Conservation (phyloP, 148 eudicot genomes). For the Rhododendron mucronatum region DNA sequence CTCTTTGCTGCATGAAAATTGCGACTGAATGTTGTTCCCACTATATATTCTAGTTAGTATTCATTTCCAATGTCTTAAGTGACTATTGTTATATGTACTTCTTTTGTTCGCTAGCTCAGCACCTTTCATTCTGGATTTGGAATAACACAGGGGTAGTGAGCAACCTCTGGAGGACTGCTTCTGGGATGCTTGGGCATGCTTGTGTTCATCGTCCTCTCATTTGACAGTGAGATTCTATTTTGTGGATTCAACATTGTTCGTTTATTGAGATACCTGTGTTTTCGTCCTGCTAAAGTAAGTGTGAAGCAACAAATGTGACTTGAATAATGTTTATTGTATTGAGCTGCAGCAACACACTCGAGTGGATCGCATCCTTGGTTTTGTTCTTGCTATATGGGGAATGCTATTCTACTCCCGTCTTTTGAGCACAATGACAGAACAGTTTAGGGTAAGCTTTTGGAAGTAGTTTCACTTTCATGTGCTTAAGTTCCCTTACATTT, state of each 20-base stretch:
- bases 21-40: neutral
- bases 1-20: neutral
- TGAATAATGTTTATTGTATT: neutral
- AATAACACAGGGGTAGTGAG: constrained; percentile 48
- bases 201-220: constrained; percentile 80
- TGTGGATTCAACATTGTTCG: constrained; percentile 12
- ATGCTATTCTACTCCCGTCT: constrained; percentile 93
- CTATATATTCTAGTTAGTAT: neutral
- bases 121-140: neutral
- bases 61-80: neutral
- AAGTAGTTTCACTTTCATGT: constrained; percentile 1
- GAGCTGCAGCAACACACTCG: constrained; percentile 73
- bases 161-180: constrained; percentile 86
- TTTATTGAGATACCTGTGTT: neutral
- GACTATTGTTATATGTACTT: neutral
- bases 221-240: constrained; percentile 53
- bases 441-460: constrained; percentile 72
- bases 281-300: constrained; percentile 3
- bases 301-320: neutral
- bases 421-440: constrained; percentile 97
- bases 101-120: constrained; percentile 13
- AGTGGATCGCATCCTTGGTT: constrained; percentile 86
- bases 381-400: constrained; percentile 96
- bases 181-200: constrained; percentile 99
- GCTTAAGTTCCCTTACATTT: constrained; percentile 10